A percentile compares a stretch with the other conserved stretches of the same genome.
Conservation (phyloP, 139 green algal species). For the Diplosphaera chodatii region DNA sequence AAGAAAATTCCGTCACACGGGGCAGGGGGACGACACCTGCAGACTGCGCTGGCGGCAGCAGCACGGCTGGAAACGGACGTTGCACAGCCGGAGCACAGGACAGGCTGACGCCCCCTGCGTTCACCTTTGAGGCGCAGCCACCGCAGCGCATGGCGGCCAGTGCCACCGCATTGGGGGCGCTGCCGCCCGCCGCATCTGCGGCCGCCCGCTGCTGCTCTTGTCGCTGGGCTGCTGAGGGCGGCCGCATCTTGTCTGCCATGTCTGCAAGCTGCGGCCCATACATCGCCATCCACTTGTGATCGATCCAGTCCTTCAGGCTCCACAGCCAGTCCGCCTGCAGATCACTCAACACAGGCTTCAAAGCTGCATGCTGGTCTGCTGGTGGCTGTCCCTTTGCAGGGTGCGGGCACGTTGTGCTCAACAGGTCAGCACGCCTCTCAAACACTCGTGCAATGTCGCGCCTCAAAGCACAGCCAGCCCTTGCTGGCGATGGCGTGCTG, state of each 20-base stretch:
- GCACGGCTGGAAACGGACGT: too few relatives aligned
- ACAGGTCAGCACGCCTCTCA: too few relatives aligned
- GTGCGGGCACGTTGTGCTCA: too few relatives aligned
- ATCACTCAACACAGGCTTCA: too few relatives aligned
- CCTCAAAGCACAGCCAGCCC: slow-evolving; percentile 28
- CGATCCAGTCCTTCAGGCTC: slow-evolving; percentile 86
- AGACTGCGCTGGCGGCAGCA: too few relatives aligned
- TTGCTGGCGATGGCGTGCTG: slow-evolving; percentile 43
- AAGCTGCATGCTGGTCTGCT: too few relatives aligned
- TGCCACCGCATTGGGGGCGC: slow-evolving; percentile 36
- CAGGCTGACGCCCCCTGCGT: too few relatives aligned
- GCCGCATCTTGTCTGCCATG: slow-evolving; percentile 15
- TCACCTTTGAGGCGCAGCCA: slow-evolving; percentile 86
- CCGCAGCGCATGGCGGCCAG: slow-evolving; percentile 77
- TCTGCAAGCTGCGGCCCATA: slow-evolving; percentile 47
- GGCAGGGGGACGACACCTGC: too few relatives aligned
- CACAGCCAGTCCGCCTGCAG: slow-evolving; percentile 72
- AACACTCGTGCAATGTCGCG: too few relatives aligned
- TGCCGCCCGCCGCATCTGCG: slow-evolving; percentile 28
- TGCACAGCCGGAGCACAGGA: too few relatives aligned
- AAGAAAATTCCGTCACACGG: too few relatives aligned
- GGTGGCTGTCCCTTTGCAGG: too few relatives aligned
- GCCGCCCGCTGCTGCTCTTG: slow-evolving; percentile 6
- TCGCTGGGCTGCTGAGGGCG: slow-evolving; percentile 5
- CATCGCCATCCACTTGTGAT: slow-evolving; percentile 81